A percentile compares a stretch with the other conserved stretches of the same genome.
phyloP scores from a whole-genome alignment of 192 early-diverging fungal species.

The Pilaira anomala region DNA sequence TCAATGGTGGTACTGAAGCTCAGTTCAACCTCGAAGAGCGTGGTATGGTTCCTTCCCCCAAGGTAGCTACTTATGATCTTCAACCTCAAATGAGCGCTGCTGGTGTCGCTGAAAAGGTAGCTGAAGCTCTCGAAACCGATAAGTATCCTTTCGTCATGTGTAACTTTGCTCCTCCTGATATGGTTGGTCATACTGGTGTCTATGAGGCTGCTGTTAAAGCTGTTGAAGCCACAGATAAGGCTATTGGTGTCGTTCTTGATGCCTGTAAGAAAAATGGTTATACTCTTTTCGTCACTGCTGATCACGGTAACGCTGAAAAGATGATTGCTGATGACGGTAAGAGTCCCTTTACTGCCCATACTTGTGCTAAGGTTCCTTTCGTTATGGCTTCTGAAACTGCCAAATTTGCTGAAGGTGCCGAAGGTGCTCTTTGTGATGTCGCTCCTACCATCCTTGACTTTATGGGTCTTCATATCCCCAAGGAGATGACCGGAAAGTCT shows the following conservation, averaged over 20 bases:
- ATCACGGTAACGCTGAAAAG: slow-evolving; percentile 99
- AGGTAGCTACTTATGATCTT: slow-evolving; percentile 97
- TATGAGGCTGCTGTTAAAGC: slow-evolving; percentile 90
- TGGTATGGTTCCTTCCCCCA: slow-evolving; percentile 85
- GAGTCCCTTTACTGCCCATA: slow-evolving; percentile 97
- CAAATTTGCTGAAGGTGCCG: slow-evolving; percentile 51
- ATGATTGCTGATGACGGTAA: slow-evolving; percentile 83
- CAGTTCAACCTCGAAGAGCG: slow-evolving; percentile 89
- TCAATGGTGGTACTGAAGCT: slow-evolving; percentile 96
- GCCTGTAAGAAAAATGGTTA: slow-evolving; percentile 90
- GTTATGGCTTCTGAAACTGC: slow-evolving; percentile 68
- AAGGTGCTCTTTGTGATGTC: slow-evolving; percentile 90
- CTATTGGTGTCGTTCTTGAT: slow-evolving; percentile 89
- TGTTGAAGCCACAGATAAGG: slow-evolving; percentile 92
- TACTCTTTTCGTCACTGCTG: slow-evolving; percentile 91
- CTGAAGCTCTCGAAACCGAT: slow-evolving; percentile 68
- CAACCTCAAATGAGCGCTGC: slow-evolving; percentile 93
- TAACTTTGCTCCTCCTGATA: slow-evolving; percentile 99
- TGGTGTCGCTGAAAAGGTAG: slow-evolving; percentile 87
- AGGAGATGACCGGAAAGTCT: slow-evolving; percentile 90
- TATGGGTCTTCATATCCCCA: slow-evolving; percentile 91
- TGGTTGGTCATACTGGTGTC: slow-evolving; percentile 97
- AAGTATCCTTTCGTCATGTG: slow-evolving; percentile 96
- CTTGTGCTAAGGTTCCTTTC: slow-evolving; percentile 87
- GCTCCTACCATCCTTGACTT: slow-evolving; percentile 91